Evolutionary conservation across 495 filamentous ascomycete species (phyloP), one percentile per base, ranked within the genome.

Genomic region (Talaromyces ruber): DNA sequence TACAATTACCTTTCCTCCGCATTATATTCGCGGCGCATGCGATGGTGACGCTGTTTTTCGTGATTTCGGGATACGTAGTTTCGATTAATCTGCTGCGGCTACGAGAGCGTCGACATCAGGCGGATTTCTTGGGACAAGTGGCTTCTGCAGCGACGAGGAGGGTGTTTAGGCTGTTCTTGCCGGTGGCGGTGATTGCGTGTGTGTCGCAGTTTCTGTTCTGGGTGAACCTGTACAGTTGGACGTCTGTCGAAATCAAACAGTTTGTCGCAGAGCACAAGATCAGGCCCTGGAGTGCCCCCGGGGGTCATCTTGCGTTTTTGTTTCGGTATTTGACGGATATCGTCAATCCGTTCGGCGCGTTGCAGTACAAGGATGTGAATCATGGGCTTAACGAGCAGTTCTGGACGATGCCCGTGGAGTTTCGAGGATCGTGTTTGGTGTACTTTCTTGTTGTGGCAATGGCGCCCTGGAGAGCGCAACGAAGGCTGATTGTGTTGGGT

Each of bases 21-120:
- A 70, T 86, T 24, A 64, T 86, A 6, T 84, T 79, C 67, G 77
- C 78, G 2, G 81, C 79, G 28, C 75, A 79, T 14, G 79, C 81
- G 1, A 85, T 86, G 83, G 84, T 88, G 4, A 76, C 81, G 62
- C 75, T 86, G 24, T 87, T 88, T 72, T 86, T 85, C 73, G 79
- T 86, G 51, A 83, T 88, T n/a, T 85, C 83, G 4, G 82, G 84
- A 28, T 84, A 82, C 61, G 81, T 79, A 1, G 74, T 87, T 14
- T 81, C 82, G 12, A 75, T 79, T 63, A 81, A 82, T 56, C 74
- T 84, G 0, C 69, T 87, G 29, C 74, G 76, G 60, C 66, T 70
- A 24, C 74, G 80, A 16, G 77, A 77, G 57, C 66, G 68, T 14
- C 74, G 74, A 45, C 65, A 76, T 50, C 71, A 64, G 50, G 68